A percentile compares a stretch with the other conserved stretches of the same genome.
phyloP scores from a whole-genome alignment of 176 grass and related monocot genomes.

The Bonia amplexicaulis region DNA sequence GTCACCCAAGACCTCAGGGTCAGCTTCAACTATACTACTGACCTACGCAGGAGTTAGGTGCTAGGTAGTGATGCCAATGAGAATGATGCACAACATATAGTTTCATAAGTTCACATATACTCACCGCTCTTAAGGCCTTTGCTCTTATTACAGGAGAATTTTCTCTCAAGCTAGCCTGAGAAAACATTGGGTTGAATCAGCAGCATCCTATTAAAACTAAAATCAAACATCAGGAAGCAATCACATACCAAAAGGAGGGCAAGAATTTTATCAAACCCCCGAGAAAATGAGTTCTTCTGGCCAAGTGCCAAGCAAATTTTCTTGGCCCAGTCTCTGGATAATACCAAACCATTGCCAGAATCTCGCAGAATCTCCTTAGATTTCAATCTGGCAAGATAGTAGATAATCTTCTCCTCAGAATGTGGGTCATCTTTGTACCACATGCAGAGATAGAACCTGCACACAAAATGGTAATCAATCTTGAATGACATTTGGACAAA shows the following conservation, averaged over 20 bases:
- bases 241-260: constrained; percentile 83
- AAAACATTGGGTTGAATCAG: constrained; percentile 41
- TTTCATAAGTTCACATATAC: constrained; percentile 32
- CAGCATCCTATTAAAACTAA: constrained; percentile 10
- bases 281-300: constrained; percentile 86
- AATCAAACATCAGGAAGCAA: constrained; percentile 28
- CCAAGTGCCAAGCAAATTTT: constrained; percentile 90
- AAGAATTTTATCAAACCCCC: constrained; percentile 98
- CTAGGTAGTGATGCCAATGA: constrained; percentile 10
- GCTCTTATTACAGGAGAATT: constrained; percentile 98
- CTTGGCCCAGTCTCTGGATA: constrained; percentile 88
- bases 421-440: constrained; percentile 92
- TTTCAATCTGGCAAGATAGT: constrained; percentile 93
- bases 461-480: constrained; percentile 17
- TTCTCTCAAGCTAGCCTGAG: constrained; percentile 95
- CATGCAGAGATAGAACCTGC: constrained; percentile 94
- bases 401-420: constrained; percentile 76
- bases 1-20: constrained; percentile 95
- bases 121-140: constrained; percentile 94
- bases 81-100: constrained; percentile 30
- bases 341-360: constrained; percentile 53
- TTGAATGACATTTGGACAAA: constrained; percentile 9
- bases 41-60: constrained; percentile 56
- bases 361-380: constrained; percentile 89
- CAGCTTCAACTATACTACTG: constrained; percentile 96